Percentiles rank a stretch among this genome's conserved stretches.
phyloP scores from a whole-genome alignment of 2,329 filamentous ascomycete genomes.

The Huntiella omanensis region DNA sequence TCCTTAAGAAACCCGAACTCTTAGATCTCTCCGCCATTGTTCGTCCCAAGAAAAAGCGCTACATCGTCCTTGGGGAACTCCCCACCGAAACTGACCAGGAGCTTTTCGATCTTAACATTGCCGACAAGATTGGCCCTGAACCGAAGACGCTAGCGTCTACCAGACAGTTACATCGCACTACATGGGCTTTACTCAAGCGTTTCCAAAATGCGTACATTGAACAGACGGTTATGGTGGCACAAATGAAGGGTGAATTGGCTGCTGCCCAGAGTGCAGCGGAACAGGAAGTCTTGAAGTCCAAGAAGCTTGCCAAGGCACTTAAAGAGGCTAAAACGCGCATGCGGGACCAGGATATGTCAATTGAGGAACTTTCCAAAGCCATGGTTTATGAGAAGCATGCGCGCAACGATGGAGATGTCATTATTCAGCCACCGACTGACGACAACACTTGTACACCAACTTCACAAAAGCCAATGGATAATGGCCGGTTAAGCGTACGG shows the following conservation, averaged over 20 bases:
- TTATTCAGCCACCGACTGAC: not conserved
- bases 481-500: conserved; percentile 4
- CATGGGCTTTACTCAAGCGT: conserved; percentile 32
- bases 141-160: conserved; percentile 7
- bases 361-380: conserved; percentile 30
- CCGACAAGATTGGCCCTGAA: conserved; percentile 26
- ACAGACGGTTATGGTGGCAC: conserved; percentile 29
- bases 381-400: conserved; percentile 32
- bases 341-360: conserved; percentile 32
- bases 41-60: conserved; percentile 1
- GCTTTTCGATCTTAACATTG: conserved; percentile 35
- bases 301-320: conserved; percentile 38
- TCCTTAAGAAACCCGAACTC: conserved; percentile 25
- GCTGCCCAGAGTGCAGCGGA: conserved; percentile 31
- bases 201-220: conserved; percentile 41
- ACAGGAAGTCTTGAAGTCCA: conserved; percentile 32
- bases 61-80: conserved; percentile 1
- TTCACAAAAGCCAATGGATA: not conserved
- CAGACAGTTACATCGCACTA: conserved; percentile 21
- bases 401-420: conserved; percentile 18
- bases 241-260: conserved; percentile 35
- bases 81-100: conserved; percentile 26
- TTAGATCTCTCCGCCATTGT: conserved; percentile 24
- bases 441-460: not conserved
- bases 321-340: conserved; percentile 37